Evolutionary conservation across 805 yeast species (phyloP), one percentile per base, ranked within the genome.

Genomic region (Lipomyces anomalus): DNA sequence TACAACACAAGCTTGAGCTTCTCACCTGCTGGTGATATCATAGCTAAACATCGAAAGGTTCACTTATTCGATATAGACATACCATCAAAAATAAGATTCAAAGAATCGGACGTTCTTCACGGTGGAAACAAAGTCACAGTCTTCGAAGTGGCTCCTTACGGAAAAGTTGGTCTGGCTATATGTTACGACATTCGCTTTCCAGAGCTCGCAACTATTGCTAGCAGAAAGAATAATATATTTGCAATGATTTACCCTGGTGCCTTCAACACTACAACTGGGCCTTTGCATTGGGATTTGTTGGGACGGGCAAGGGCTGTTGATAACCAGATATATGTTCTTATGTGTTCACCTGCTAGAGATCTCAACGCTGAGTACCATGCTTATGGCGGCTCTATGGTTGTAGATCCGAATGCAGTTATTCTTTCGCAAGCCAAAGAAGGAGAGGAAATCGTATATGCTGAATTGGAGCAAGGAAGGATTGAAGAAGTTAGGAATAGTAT

Each of bases 261-360:
- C 0, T 92, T 94, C 71, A 92, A 96, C 0, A 76, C 84, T 61
- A 79, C 80, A 52, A 90, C 97, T 0, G 98, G 98, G 1, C 78
- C 78, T 42, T 86, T 90, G 1, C 98, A 90, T 60, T 90, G 97
- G 95, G 79, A 79, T 43, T 63, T 76, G 1, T 68, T 90, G 42
- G 96, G 86, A 1, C 71, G 78, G 22, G 82, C 95, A 0, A 69
- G 97, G 39, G 97, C 97, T 3, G 74, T 90, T 9, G 95, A 89
- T 60, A 75, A 90, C 1, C 97, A 92, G 64, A 71, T 83, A 48
- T 92, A 75, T 62, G 95, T 89, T 4, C 69, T 90, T 3, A 76
- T 88, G 83, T 89, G 97, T 1, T 85, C 95, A 5, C 96, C 96
- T 2, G 89, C 95, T 2, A 75, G 97, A 59, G 87, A 86, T 61